phyloP scores from a whole-genome alignment of 768 basidiomycete genomes.

The Auriscalpium vulgare region DNA sequence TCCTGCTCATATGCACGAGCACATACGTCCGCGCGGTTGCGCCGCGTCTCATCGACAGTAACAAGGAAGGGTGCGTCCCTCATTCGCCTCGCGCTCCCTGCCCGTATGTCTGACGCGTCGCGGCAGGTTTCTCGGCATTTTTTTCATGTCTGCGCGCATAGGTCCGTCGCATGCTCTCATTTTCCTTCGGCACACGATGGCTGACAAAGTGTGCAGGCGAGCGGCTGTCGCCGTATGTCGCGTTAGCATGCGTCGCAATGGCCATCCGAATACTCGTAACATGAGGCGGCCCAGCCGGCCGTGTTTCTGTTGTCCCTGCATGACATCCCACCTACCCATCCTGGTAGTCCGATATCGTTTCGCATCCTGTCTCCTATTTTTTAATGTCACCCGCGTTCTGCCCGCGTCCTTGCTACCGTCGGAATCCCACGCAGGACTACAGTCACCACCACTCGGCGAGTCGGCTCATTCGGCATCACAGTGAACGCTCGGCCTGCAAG shows the following conservation, averaged over 20 bases:
- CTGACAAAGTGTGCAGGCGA: conserved; percentile 53
- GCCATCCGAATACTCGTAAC: conserved; percentile 60
- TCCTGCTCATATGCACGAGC: conserved; percentile 93
- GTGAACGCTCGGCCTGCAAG: no score
- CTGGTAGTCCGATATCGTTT: no score
- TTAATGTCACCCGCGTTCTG: no score
- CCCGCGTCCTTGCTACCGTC: no score
- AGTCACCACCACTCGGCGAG: no score
- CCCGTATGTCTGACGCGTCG: not conserved
- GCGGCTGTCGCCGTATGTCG: conserved; percentile 92
- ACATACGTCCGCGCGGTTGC: conserved; percentile 89
- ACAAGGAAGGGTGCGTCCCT: conserved; percentile 79
- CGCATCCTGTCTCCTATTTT: no score
- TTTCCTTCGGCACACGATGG: not conserved
- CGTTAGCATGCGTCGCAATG: conserved; percentile 89
- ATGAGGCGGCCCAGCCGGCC: conserved; percentile 15
- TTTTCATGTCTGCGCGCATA: conserved; percentile 95
- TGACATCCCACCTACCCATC: no score
- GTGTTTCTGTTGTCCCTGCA: no score
- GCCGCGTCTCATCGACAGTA: conserved; percentile 85
- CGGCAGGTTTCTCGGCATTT: conserved; percentile 76
- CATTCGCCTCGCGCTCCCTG: not conserved
- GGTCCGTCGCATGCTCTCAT: conserved; percentile 40
- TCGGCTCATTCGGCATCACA: no score
- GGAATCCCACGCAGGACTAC: no score